phyloP scores from a whole-genome alignment of 148 eudicot species.

The Chenopodium suecicum region DNA sequence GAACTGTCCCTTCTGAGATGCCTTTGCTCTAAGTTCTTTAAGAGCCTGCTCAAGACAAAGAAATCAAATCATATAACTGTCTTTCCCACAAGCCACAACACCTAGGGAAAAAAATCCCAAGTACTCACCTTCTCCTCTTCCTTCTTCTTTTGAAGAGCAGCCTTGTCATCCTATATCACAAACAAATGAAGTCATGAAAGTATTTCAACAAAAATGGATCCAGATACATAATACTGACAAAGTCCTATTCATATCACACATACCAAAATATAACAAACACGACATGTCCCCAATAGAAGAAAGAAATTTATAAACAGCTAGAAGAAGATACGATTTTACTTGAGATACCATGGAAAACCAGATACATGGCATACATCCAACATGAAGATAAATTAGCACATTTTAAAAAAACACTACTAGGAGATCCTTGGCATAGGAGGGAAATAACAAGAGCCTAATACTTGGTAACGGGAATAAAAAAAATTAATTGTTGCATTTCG shows the following conservation, averaged over 20 bases:
- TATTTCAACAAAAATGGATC: not conserved
- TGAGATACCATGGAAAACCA: not conserved
- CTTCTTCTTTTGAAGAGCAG: conserved; percentile 87
- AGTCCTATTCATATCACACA: not conserved
- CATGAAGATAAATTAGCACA: not conserved
- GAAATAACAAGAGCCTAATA: not conserved
- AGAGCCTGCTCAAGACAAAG: conserved; percentile 49
- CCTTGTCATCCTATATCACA: conserved; percentile 60
- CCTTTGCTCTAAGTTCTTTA: conserved; percentile 89
- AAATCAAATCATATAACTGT: not conserved
- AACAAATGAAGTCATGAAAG: not conserved
- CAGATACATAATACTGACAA: not conserved
- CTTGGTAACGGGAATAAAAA: not conserved
- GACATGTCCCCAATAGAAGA: not conserved
- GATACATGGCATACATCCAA: not conserved
- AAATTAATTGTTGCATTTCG: not conserved
- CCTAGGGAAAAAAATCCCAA: not conserved
- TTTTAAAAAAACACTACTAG: not conserved
- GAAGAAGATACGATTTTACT: not conserved
- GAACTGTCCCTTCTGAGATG: conserved; percentile 69
- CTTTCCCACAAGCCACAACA: not conserved
- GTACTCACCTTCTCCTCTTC: conserved; percentile 78
- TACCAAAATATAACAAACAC: too few species aligned
- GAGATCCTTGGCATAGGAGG: not conserved
- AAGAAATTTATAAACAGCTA: not conserved